Conservation (phyloP, 2,329 filamentous ascomycete genomes). For the Cladobotryum protrusum region DNA sequence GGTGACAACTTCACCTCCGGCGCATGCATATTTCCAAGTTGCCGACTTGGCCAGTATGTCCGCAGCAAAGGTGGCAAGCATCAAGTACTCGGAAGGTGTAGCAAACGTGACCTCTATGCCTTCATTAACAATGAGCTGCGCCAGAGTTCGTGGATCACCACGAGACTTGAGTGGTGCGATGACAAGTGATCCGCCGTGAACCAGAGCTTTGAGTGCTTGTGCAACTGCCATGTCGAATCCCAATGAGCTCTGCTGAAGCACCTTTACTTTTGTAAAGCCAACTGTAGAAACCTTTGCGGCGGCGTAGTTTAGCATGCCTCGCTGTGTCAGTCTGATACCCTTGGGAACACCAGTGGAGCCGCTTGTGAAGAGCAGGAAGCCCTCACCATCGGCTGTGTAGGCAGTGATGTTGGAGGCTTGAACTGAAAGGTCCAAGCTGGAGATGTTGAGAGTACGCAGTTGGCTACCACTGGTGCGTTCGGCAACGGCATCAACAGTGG, state of each 20-base stretch:
- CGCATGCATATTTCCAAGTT: background rate
- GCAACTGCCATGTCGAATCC: constrained; percentile 36
- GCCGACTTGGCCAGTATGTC: background rate
- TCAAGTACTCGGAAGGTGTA: background rate
- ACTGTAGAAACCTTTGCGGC: constrained; percentile 15
- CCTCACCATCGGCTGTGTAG: constrained; percentile 7
- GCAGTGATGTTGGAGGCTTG: too few relatives aligned
- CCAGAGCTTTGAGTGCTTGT: constrained; percentile 31
- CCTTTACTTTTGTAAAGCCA: constrained; percentile 18
- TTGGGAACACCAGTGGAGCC: constrained; percentile 33
- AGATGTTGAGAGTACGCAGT: background rate
- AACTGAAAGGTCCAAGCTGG: constrained; percentile 6
- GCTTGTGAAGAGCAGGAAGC: constrained; percentile 28
- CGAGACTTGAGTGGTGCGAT: constrained; percentile 23
- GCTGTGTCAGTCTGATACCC: constrained; percentile 31
- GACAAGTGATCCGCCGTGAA: constrained; percentile 29
- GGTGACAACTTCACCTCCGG: background rate
- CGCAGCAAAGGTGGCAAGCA: background rate
- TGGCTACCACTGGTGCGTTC: background rate
- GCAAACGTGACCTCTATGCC: constrained; percentile 22
- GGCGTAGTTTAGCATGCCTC: constrained; percentile 21
- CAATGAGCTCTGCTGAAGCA: constrained; percentile 34
- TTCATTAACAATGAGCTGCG: constrained; percentile 22
- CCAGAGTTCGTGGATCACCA: constrained; percentile 21
- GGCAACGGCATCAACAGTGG: background rate